Percentiles rank a stretch among this genome's conserved stretches.
These are phyloP conservation scores for Bretschneidera sinensis DNA, from an alignment of 345 rosid species.

Conservation along the genomic window DNA sequence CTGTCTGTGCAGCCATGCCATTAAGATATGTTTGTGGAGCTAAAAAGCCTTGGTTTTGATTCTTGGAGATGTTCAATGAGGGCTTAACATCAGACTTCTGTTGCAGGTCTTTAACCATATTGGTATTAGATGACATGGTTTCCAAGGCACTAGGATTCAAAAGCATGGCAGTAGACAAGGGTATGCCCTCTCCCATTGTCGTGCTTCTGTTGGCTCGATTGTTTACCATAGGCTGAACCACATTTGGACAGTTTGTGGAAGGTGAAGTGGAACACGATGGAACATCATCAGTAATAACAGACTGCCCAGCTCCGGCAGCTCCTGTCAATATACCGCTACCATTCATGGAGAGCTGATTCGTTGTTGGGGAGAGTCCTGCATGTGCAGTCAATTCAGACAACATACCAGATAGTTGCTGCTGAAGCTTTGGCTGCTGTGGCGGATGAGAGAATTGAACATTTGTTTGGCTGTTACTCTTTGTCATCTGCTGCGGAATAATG, in stretches of 20 bases:
- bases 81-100: slow-evolving; percentile 55
- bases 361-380: slow-evolving; percentile 26
- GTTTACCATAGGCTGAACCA: slow-evolving; percentile 32
- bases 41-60: slow-evolving; percentile 42
- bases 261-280: slow-evolving; percentile 65
- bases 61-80: slow-evolving; percentile 42
- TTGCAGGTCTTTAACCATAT: slow-evolving; percentile 34
- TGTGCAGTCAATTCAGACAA: slow-evolving; percentile 39
- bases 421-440: slow-evolving; percentile 34
- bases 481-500: slow-evolving; percentile 33
- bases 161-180: slow-evolving; percentile 37
- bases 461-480: slow-evolving; percentile 28
- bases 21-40: slow-evolving; percentile 37
- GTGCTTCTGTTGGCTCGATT: slow-evolving; percentile 27
- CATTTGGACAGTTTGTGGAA: slow-evolving; percentile 35
- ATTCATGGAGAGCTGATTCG: slow-evolving; percentile 28
- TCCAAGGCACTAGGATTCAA: slow-evolving; percentile 39
- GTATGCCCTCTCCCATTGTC: slow-evolving; percentile 39
- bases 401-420: slow-evolving; percentile 37
- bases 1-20: slow-evolving; percentile 38
- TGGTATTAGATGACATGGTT: slow-evolving; percentile 28
- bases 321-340: slow-evolving; percentile 30
- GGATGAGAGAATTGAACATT: slow-evolving; percentile 36
- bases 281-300: slow-evolving; percentile 50
- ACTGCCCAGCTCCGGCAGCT: slow-evolving; percentile 36